Evolutionary conservation across 257 asterid species (phyloP).

Genomic region (Cruciata laevipes): DNA sequence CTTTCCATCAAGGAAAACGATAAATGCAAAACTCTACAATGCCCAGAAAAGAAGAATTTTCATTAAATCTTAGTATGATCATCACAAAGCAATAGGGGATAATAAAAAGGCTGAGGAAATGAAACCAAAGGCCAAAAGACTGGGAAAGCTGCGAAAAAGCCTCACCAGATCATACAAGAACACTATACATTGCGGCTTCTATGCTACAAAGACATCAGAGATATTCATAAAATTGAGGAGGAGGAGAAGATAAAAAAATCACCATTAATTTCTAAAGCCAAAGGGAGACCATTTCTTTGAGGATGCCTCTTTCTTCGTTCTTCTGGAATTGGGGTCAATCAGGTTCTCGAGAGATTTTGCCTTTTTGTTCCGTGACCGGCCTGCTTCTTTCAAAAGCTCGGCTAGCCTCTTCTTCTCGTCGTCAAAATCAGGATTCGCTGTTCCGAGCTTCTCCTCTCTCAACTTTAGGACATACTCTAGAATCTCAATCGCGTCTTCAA

Average conservation of each 20-base stretch:
- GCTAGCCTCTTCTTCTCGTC: conserved; percentile 94
- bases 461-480: conserved; percentile 84
- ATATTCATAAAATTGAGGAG: conserved; percentile 15
- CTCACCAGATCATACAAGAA: conserved; percentile 40
- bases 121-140: conserved; percentile 23
- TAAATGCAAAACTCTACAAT: not conserved
- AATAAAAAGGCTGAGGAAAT: conserved; percentile 23
- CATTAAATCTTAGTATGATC: conserved; percentile 16
- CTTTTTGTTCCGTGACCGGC: conserved; percentile 83
- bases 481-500: conserved; percentile 95
- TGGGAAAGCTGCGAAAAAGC: conserved; percentile 14
- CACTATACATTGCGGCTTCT: conserved; percentile 52
- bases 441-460: conserved; percentile 97
- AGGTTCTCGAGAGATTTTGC: conserved; percentile 92
- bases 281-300: conserved; percentile 97
- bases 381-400: conserved; percentile 94
- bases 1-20: not conserved
- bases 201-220: conserved; percentile 27
- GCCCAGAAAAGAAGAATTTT: not conserved
- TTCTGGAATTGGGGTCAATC: conserved; percentile 73
- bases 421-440: conserved; percentile 93
- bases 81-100: conserved; percentile 32
- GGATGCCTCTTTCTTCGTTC: conserved; percentile 77
- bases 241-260: conserved; percentile 1
- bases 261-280: conserved; percentile 71